These are phyloP conservation scores for Daldinia sp. DNA, from an alignment of 2,329 filamentous ascomycete genomes.

Conservation along the genomic window DNA sequence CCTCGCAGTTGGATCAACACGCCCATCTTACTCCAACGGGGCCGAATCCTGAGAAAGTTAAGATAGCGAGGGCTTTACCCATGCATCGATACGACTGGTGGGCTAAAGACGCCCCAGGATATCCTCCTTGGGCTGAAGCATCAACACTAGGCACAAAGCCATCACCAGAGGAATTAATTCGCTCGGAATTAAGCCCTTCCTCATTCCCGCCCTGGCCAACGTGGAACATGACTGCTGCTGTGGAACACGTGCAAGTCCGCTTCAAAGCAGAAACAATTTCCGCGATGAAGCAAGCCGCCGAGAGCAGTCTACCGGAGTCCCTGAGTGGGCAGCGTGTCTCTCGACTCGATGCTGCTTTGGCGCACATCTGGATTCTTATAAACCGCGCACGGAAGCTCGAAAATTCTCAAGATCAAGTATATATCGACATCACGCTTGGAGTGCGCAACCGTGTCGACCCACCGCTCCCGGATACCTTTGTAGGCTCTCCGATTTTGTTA, in stretches of 20 bases:
- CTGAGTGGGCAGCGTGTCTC: conserved; percentile 49
- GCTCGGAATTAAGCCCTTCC: conserved; percentile 48
- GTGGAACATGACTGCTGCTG: conserved; percentile 55
- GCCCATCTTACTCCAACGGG: conserved; percentile 46
- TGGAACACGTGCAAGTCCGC: conserved; percentile 54
- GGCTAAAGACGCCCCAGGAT: conserved; percentile 51
- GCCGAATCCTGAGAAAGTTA: conserved; percentile 47
- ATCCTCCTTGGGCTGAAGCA: conserved; percentile 46
- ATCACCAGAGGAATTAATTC: conserved; percentile 38
- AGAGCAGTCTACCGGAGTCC: conserved; percentile 32
- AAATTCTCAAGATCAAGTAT: conserved; percentile 49
- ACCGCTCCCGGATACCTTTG: conserved; percentile 56
- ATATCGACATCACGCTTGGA: conserved; percentile 58
- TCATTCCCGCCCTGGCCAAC: conserved; percentile 56
- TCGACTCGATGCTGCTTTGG: conserved; percentile 60
- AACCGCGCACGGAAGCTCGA: conserved; percentile 55
- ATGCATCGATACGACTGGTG: conserved; percentile 64
- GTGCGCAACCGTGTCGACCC: conserved; percentile 55
- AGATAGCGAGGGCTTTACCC: conserved; percentile 55
- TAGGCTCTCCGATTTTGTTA: conserved; percentile 60
- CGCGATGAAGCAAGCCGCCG: conserved; percentile 49
- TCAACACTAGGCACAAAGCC: conserved; percentile 48
- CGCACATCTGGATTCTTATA: conserved; percentile 60
- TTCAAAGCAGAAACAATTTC: conserved; percentile 54
- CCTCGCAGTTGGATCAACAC: conserved; percentile 54